A percentile compares a stretch with the other conserved stretches of the same genome.
Conservation (phyloP, 495 filamentous ascomycete genomes). For the Chaetomidium leptoderma region DNA sequence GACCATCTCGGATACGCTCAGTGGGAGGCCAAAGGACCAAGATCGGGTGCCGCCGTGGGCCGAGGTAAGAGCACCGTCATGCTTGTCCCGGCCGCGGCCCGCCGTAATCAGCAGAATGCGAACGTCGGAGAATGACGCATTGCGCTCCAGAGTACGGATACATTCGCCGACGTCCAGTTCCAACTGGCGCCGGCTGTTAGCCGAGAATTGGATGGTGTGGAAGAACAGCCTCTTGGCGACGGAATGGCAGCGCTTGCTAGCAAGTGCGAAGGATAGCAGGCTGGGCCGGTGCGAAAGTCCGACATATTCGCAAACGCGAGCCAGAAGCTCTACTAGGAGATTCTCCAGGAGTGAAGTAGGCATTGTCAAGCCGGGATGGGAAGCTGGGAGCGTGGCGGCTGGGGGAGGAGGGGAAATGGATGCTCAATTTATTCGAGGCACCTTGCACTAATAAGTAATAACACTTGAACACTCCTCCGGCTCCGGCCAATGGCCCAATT, state of each 20-base stretch:
- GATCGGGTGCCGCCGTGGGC: background rate
- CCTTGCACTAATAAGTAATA: too few relatives aligned
- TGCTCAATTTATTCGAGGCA: too few relatives aligned
- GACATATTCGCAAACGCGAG: background rate
- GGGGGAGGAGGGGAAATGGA: background rate
- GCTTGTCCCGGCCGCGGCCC: background rate
- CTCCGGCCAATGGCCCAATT: too few relatives aligned
- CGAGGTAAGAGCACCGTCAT: background rate
- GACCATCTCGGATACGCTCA: background rate
- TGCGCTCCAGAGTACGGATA: background rate
- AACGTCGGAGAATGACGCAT: background rate
- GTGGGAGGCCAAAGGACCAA: constrained; percentile 2
- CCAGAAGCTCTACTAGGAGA: background rate
- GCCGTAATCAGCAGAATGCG: constrained; percentile 4
- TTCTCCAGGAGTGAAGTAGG: background rate
- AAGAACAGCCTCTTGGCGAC: constrained; percentile 1
- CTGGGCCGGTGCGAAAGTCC: background rate
- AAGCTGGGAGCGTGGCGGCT: background rate
- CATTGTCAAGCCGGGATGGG: background rate
- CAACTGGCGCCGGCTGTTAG: background rate
- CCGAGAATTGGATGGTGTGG: constrained; percentile 4
- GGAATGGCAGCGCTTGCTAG: constrained; percentile 1
- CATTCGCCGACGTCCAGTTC: constrained; percentile 1
- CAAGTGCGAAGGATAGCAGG: constrained; percentile 1
- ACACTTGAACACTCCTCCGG: too few relatives aligned